phyloP scores from a whole-genome alignment of 2,329 filamentous ascomycete species.

The Trichoderma sp. region DNA sequence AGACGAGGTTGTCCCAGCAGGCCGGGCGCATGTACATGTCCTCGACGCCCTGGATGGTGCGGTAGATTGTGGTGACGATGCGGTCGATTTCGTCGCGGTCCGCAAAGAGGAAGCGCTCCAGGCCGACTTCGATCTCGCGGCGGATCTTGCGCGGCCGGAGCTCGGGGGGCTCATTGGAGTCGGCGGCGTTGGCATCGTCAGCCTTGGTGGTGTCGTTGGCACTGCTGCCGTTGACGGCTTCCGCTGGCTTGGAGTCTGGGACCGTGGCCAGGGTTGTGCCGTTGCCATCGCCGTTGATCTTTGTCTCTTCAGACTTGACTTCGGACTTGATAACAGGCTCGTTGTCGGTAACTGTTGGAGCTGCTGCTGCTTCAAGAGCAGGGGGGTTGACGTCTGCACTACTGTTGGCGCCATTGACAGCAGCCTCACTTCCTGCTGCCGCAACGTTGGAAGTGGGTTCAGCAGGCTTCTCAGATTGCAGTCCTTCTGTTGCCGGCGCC shows the following conservation, averaged over 20 bases:
- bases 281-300: not conserved
- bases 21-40: conserved; percentile 82
- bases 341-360: conserved; percentile 4
- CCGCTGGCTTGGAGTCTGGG: conserved; percentile 30
- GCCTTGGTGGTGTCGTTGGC: not conserved
- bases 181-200: not conserved
- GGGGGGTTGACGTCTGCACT: not conserved
- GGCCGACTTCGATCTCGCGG: conserved; percentile 74
- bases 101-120: conserved; percentile 73
- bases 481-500: conserved; percentile 21
- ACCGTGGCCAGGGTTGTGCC: conserved; percentile 11
- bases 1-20: conserved; percentile 89
- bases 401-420: not conserved
- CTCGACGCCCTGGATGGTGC: conserved; percentile 78
- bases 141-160: conserved; percentile 58
- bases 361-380: conserved; percentile 22
- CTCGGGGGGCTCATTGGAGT: conserved; percentile 40
- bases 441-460: not conserved
- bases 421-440: not conserved
- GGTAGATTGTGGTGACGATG: conserved; percentile 82
- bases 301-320: conserved; percentile 35
- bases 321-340: conserved; percentile 35
- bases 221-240: conserved; percentile 32
- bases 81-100: conserved; percentile 76
- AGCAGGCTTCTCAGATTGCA: conserved; percentile 9